Evolutionary conservation across 2,329 filamentous ascomycete species (phyloP).

Genomic region (Triangularia setosa): DNA sequence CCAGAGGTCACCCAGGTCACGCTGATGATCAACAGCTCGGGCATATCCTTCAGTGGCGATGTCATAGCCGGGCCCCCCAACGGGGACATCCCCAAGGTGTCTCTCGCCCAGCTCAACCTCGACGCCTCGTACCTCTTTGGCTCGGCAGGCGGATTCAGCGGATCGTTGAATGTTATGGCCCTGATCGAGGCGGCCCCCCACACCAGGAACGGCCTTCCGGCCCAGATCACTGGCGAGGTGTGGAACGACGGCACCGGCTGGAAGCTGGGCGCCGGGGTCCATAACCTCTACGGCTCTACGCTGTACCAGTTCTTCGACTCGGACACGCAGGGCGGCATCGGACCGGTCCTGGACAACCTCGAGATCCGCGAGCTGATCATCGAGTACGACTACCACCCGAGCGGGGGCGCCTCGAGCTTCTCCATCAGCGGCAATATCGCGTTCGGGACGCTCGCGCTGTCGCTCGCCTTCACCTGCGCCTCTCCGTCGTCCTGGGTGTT

Average conservation of each 20-base stretch:
- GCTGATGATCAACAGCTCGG: background rate
- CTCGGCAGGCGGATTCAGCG: background rate
- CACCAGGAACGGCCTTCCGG: conserved; percentile 2
- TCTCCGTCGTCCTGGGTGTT: conserved; percentile 4
- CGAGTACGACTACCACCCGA: conserved; percentile 18
- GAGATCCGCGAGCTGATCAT: conserved; percentile 15
- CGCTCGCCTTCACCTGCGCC: conserved; percentile 3
- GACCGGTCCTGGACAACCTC: conserved; percentile 16
- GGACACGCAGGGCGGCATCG: conserved; percentile 10
- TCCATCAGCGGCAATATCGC: conserved; percentile 4
- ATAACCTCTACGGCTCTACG: conserved; percentile 1
- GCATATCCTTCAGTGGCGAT: conserved; percentile 1
- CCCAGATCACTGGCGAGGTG: conserved; percentile 4
- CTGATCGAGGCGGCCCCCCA: background rate
- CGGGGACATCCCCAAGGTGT: conserved; percentile 3
- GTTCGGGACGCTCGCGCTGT: conserved; percentile 4
- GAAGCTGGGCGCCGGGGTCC: conserved; percentile 1
- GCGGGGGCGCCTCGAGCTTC: conserved; percentile 4
- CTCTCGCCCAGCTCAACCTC: background rate
- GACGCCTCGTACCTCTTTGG: conserved; percentile 8
- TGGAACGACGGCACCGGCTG: background rate
- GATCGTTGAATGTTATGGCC: background rate
- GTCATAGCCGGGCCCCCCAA: conserved; percentile 1
- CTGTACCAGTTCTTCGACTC: conserved; percentile 10
- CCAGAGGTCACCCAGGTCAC: background rate